These are phyloP conservation scores for Cucumis hystrix DNA, from an alignment of 306 rosid species.

Conservation along the genomic window DNA sequence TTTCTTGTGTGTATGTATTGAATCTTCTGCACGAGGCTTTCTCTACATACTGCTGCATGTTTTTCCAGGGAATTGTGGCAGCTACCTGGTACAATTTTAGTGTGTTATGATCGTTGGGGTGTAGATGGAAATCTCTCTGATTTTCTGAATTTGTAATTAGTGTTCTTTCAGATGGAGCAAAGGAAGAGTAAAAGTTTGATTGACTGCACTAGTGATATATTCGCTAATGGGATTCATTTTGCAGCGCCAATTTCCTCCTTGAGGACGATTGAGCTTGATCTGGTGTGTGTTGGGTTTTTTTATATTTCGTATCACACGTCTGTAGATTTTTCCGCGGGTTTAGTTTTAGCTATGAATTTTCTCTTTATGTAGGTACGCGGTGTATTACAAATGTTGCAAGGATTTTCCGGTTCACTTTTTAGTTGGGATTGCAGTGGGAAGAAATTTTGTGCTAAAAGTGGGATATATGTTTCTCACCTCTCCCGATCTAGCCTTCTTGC, in stretches of 20 bases:
- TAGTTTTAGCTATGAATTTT: neutral
- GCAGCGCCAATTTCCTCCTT: conserved; percentile 53
- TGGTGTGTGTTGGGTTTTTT: conserved; percentile 26
- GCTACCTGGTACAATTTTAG: neutral
- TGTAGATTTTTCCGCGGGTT: neutral
- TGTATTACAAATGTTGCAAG: conserved; percentile 81
- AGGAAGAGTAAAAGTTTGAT: conserved; percentile 45
- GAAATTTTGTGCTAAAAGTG: conserved; percentile 36
- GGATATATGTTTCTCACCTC: conserved; percentile 52
- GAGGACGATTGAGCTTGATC: conserved; percentile 52
- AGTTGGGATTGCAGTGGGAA: conserved; percentile 42
- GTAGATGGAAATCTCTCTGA: neutral
- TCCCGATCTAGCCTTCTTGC: conserved; percentile 55
- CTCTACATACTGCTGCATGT: neutral
- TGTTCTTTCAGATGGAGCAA: conserved; percentile 28
- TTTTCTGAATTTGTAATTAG: neutral
- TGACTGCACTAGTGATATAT: conserved; percentile 35
- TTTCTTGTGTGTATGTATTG: neutral
- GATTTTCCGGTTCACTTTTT: conserved; percentile 58
- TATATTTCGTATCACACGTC: neutral
- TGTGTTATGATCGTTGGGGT: neutral
- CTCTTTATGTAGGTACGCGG: conserved; percentile 50
- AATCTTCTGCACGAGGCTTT: neutral
- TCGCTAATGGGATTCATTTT: conserved; percentile 49
- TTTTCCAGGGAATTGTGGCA: neutral